Evolutionary conservation across 176 grass and related monocot genomes (phyloP).

Genomic region (Ananas comosus): DNA sequence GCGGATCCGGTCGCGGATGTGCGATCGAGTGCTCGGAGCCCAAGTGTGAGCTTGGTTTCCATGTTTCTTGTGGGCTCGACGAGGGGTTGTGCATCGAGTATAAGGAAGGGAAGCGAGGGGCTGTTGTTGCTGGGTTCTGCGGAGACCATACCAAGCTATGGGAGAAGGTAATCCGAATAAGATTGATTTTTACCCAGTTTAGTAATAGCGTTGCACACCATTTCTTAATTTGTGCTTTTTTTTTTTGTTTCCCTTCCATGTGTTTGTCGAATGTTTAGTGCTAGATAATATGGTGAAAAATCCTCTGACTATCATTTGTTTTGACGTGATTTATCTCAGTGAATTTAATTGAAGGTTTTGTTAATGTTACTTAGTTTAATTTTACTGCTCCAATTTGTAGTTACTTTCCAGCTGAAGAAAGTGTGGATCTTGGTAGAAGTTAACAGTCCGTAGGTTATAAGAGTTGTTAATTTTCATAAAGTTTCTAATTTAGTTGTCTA

Average conservation of each 20-base stretch:
- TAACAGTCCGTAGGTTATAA: too few relatives aligned
- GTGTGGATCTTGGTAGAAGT: too few relatives aligned
- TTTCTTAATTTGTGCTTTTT: slow-evolving; percentile 5
- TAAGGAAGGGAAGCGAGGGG: slow-evolving; percentile 40
- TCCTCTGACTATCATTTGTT: too few relatives aligned
- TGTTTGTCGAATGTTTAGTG: background rate
- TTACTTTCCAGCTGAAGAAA: too few relatives aligned
- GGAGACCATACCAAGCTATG: slow-evolving; percentile 71
- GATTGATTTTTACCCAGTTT: background rate
- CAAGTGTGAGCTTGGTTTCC: slow-evolving; percentile 66
- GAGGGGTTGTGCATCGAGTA: slow-evolving; percentile 64
- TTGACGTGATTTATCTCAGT: too few relatives aligned
- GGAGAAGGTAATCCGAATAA: slow-evolving; percentile 51
- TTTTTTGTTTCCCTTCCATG: background rate
- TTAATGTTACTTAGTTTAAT: too few relatives aligned
- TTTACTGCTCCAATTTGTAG: too few relatives aligned
- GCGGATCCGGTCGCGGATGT: slow-evolving; percentile 44
- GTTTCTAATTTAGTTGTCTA: too few relatives aligned
- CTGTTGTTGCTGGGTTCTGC: slow-evolving; percentile 72
- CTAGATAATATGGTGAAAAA: too few relatives aligned
- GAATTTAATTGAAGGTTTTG: too few relatives aligned
- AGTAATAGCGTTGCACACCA: background rate
- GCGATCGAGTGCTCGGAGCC: slow-evolving; percentile 75
- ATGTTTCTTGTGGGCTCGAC: slow-evolving; percentile 70
- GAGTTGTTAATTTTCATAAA: too few relatives aligned